These are phyloP conservation scores for Perkinsus olseni DNA, from an alignment of 169 alveolate species.

Conservation along the genomic window DNA sequence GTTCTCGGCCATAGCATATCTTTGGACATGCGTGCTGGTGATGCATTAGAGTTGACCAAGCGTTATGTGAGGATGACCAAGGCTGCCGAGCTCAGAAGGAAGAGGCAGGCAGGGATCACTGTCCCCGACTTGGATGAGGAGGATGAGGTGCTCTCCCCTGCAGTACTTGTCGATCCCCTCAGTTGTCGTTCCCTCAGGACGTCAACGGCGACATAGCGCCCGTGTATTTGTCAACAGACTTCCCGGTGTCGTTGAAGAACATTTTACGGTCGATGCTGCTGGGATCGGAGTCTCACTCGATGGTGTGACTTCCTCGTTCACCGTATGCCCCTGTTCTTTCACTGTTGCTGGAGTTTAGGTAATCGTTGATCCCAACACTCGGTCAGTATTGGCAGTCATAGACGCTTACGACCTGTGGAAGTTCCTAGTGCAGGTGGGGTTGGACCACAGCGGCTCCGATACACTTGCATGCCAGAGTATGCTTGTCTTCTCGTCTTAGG, in stretches of 20 bases:
- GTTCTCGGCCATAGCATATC: background rate
- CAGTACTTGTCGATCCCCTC: background rate
- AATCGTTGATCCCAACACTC: background rate
- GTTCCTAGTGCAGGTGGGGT: background rate
- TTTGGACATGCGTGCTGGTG: constrained; percentile 2
- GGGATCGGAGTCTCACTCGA: background rate
- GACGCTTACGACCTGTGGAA: background rate
- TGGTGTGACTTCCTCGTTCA: background rate
- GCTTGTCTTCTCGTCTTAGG: background rate
- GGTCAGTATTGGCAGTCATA: background rate
- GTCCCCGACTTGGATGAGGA: background rate
- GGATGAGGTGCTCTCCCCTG: background rate
- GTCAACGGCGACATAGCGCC: background rate
- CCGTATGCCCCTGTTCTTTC: background rate
- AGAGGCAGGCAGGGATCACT: background rate
- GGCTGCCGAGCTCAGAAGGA: background rate
- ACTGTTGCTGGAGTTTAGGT: background rate
- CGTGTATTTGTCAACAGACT: background rate
- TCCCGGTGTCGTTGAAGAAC: background rate
- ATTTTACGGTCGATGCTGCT: background rate
- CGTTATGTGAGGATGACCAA: background rate
- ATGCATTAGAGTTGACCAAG: background rate
- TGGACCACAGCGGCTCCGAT: too few relatives aligned
- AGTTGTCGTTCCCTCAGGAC: background rate
- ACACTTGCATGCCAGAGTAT: too few relatives aligned